Percentiles rank a stretch among this genome's conserved stretches.
Conservation (phyloP, 495 filamentous ascomycete species). For the Lasiosphaeriaceae sp. region DNA sequence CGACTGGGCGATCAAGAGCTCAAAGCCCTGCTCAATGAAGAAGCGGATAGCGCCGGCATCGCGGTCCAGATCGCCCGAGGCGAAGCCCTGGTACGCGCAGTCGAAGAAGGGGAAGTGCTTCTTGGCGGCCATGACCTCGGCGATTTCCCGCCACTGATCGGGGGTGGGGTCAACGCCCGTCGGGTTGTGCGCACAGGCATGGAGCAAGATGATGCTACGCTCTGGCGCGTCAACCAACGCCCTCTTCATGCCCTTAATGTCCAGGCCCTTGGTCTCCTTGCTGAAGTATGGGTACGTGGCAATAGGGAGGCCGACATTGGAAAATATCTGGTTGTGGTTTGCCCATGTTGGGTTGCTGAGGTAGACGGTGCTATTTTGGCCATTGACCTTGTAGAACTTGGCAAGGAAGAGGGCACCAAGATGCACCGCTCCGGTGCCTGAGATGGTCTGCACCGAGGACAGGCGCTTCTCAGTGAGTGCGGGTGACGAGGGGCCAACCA, state of each 20-base stretch:
- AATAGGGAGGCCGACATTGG: conserved; percentile 76
- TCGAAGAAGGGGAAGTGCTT: conserved; percentile 99
- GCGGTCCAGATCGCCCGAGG: conserved; percentile 77
- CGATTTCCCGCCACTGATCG: conserved; percentile 92
- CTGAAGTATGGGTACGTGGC: conserved; percentile 92
- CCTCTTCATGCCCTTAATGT: conserved; percentile 80
- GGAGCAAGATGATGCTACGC: conserved; percentile 83
- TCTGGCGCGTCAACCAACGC: conserved; percentile 64
- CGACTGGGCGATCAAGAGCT: conserved; percentile 90
- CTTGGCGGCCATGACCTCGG: conserved; percentile 64
- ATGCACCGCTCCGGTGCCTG: conserved; percentile 88
- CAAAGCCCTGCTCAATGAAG: conserved; percentile 92
- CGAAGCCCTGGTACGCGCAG: conserved; percentile 96
- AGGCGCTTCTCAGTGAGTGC: conserved; percentile 82
- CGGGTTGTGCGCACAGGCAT: conserved; percentile 97
- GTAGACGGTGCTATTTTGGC: conserved; percentile 70
- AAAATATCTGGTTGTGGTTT: conserved; percentile 98
- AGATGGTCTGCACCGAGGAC: conserved; percentile 74
- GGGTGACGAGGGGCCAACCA: conserved; percentile 74
- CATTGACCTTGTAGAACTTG: conserved; percentile 66
- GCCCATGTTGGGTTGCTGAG: conserved; percentile 95
- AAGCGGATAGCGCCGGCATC: conserved; percentile 90
- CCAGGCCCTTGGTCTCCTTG: conserved; percentile 78
- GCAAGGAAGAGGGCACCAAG: conserved; percentile 83
- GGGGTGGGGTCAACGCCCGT: conserved; percentile 94